Evolutionary conservation across 2,329 filamentous ascomycete genomes (phyloP).

Genomic region (Endocalyx cinctus): DNA sequence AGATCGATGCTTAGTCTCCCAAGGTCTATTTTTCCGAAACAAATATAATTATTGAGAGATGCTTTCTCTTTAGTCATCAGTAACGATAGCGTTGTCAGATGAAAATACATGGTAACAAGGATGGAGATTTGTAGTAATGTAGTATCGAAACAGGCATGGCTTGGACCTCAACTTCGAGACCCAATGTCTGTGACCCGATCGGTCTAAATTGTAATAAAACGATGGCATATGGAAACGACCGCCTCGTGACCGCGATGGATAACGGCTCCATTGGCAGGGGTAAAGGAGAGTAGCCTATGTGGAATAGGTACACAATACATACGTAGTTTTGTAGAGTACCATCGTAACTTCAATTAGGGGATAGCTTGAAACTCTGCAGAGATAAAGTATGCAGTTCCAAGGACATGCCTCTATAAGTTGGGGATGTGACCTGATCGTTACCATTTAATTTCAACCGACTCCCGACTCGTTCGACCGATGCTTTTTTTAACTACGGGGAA

Average conservation of each 20-base stretch:
- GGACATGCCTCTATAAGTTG: background rate
- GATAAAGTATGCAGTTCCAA: slow-evolving; percentile 18
- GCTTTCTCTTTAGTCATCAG: background rate
- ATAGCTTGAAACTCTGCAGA: slow-evolving; percentile 27
- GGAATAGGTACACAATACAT: background rate
- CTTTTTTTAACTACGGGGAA: slow-evolving; percentile 7
- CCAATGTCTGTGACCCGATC: slow-evolving; percentile 19
- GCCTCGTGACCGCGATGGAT: slow-evolving; percentile 19
- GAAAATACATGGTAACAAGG: background rate
- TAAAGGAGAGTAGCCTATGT: background rate
- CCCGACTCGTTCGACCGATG: slow-evolving; percentile 1
- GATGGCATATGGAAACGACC: slow-evolving; percentile 24
- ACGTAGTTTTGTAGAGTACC: too few species aligned
- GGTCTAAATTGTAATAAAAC: slow-evolving; percentile 15
- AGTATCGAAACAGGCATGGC: slow-evolving; percentile 1
- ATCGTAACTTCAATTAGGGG: background rate
- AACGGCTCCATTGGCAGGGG: slow-evolving; percentile 3
- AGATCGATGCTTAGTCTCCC: too few species aligned
- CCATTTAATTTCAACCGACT: background rate
- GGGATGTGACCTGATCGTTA: background rate
- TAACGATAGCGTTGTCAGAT: background rate
- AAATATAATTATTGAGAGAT: too few species aligned
- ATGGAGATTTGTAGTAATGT: background rate
- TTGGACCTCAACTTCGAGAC: too few species aligned
- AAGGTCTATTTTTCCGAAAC: too few species aligned